Evolutionary conservation across 169 alveolate species (phyloP), one percentile per base, ranked within the genome.

Genomic region (Plasmodium knowlesi): DNA sequence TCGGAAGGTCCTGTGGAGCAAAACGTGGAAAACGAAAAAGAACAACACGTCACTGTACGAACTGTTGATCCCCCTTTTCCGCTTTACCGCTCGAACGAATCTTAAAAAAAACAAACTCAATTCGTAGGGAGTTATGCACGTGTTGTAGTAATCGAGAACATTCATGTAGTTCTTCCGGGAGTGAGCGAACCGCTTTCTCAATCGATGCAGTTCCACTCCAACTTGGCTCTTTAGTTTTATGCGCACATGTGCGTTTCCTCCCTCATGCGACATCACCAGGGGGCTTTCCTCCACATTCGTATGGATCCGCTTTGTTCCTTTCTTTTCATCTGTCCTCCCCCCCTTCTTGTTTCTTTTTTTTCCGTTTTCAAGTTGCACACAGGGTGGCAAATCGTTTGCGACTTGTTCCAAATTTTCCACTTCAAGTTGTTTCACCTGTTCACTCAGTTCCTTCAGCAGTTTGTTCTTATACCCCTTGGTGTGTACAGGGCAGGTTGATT

Each of bases 151-250:
- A 79, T 76, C 86, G 67, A 88, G 43, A n/a, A 88, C 19, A 28
- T 30, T 88, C 83, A 88, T 88, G 82, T 88, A 88, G 81, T 88
- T 76, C 72, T 88, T 88, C 70, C 70, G 88, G 71, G 79, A 22
- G 30, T 71, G 32, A 30, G 34, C 39, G 70, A 57, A 78, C 70
- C 70, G 57, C 43, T 70, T 88, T 32, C 43, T 83, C 43, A 88
- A 72, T 8, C 30, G 72, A 43, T 37, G 30, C 37, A 72, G 4
- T 46, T 16, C 57, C 32, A 25, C 76, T 84, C 54, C 54, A 25
- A 84, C 57, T 43, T 84, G 84, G 34, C 54, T 41, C 61, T 22
- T 43, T 57, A 73, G 61, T 78, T 88, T 88, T 34, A 88, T 88
- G 71, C 70, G 30, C 32, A 57, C 34, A 72, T 57, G 37, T 71